Conservation (phyloP, 1,284 basidiomycete genomes). For the Rhizoctonia solani region DNA sequence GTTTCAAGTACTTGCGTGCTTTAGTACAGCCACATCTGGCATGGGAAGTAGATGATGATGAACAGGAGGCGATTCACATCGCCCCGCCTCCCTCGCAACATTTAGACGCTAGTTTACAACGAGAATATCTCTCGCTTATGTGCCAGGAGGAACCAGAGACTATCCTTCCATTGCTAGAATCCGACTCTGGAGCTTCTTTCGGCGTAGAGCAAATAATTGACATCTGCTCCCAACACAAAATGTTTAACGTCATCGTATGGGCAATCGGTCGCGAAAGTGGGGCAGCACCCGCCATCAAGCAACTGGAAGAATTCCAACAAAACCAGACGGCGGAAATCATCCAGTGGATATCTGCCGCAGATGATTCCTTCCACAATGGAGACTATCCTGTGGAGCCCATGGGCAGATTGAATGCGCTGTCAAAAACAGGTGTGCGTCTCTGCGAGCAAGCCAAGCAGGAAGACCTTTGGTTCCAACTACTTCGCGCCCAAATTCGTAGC, state of each 20-base stretch:
- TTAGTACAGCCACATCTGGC: slow-evolving; percentile 65
- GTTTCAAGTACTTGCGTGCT: slow-evolving; percentile 78
- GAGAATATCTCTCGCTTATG: slow-evolving; percentile 73
- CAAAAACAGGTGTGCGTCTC: slow-evolving; percentile 63
- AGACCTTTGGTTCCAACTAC: slow-evolving; percentile 88
- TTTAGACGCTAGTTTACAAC: slow-evolving; percentile 52
- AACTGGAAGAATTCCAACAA: slow-evolving; percentile 65
- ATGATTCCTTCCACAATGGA: slow-evolving; percentile 44
- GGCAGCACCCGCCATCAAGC: slow-evolving; percentile 67
- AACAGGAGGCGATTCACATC: slow-evolving; percentile 25
- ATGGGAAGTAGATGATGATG: slow-evolving; percentile 46
- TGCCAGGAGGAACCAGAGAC: slow-evolving; percentile 68
- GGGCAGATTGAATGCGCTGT: slow-evolving; percentile 51
- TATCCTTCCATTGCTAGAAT: slow-evolving; percentile 70
- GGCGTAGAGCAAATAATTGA: slow-evolving; percentile 63
- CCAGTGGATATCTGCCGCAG: slow-evolving; percentile 47
- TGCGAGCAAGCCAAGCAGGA: slow-evolving; percentile 59
- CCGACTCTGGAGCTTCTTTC: slow-evolving; percentile 59
- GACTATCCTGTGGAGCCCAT: slow-evolving; percentile 51
- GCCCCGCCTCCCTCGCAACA: slow-evolving; percentile 47
- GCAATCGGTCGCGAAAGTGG: slow-evolving; percentile 68
- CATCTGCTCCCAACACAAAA: slow-evolving; percentile 67
- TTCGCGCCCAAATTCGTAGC: slow-evolving; percentile 78
- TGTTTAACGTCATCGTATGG: slow-evolving; percentile 85
- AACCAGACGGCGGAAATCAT: slow-evolving; percentile 58